A percentile compares a stretch with the other conserved stretches of the same genome.
Conservation (phyloP, 768 basidiomycete species). For the Trichaptum fuscoviolaceum region DNA sequence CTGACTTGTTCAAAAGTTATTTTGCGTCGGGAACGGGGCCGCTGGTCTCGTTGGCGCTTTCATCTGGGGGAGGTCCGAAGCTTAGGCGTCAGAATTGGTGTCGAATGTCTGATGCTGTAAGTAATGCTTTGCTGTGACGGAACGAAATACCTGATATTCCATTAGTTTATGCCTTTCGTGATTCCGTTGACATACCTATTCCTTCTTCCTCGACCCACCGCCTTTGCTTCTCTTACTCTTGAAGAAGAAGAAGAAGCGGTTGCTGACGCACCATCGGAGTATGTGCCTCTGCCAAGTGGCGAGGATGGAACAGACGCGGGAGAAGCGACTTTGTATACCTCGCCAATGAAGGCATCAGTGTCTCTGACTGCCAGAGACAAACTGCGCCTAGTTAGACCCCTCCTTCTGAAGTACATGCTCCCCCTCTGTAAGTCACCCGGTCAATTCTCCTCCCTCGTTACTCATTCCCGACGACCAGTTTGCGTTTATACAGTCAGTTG, state of each 20-base stretch:
- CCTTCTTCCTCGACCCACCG: constrained; percentile 60
- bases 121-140: no score
- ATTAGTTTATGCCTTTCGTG: constrained; percentile 73
- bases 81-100: constrained; percentile 76
- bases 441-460: neutral
- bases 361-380: constrained; percentile 70
- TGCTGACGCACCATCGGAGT: constrained; percentile 21
- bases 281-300: constrained; percentile 33
- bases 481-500: constrained; percentile 55
- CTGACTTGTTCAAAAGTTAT: constrained; percentile 45
- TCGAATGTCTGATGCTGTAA: constrained; percentile 82
- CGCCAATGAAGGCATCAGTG: constrained; percentile 32
- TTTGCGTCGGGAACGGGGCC: constrained; percentile 91
- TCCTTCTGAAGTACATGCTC: constrained; percentile 84
- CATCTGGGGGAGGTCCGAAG: constrained; percentile 88
- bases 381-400: constrained; percentile 72
- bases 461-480: constrained; percentile 28
- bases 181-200: constrained; percentile 75
- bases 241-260: constrained; percentile 31
- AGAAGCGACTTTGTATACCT: constrained; percentile 2
- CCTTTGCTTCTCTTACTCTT: constrained; percentile 39
- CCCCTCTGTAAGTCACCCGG: constrained; percentile 65
- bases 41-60: constrained; percentile 91
- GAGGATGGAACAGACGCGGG: constrained; percentile 19
- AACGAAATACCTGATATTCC: constrained; percentile 5